Base-by-base conservation (phyloP, 2,329 filamentous ascomycete species). In the Cordyceps cateniannulata region DNA sequence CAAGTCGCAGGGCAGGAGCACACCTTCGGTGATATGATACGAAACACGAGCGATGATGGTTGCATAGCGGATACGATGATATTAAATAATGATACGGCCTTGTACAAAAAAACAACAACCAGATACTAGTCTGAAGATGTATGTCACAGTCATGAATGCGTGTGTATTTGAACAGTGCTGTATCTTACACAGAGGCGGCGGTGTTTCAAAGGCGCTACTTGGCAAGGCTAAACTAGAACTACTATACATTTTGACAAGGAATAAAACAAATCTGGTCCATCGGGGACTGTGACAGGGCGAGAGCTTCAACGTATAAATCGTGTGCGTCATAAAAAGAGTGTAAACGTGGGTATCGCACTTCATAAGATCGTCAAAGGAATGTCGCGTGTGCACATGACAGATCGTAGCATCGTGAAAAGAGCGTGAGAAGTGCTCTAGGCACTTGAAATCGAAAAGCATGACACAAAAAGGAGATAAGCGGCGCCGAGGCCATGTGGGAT, bases 361-460 rank as follows among this genome's bases (percentile, higher is more conserved):
- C 48, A 52, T 59, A 52, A 52, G 51, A 18, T 60, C 51, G 44
- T 61, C 14, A 6, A 61, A 55, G 12, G 50, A 59, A 38, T 48
- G 57, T 59, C 14, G 40, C 35, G 48, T 59, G 48, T 52, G 48
- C 35, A 7, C 18, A 12, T 29, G 2, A 48, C 57, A 52, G 48
- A 59, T 59, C 38, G 38, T 59, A 25, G 25, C 24, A n/a, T 52
- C 57, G 38, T 59, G 22, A 12, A 45, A 52, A 18, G 35, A 59
- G 48, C n/a, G 57, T 47, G 56, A 42, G n/a, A 22, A 22, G 35
- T 38, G 45, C 42, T 35, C n/a, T 40, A 50, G 44, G 35, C 55
- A 58, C 32, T 24, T 38, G 27, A 16, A 8, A 22, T 22, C 0
- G n/a, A n/a, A 20, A 16, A 10, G 25, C 14, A 50, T 38, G 12